phyloP scores from a whole-genome alignment of 202 grass and related monocot genomes.

The Zoysia matrella region DNA sequence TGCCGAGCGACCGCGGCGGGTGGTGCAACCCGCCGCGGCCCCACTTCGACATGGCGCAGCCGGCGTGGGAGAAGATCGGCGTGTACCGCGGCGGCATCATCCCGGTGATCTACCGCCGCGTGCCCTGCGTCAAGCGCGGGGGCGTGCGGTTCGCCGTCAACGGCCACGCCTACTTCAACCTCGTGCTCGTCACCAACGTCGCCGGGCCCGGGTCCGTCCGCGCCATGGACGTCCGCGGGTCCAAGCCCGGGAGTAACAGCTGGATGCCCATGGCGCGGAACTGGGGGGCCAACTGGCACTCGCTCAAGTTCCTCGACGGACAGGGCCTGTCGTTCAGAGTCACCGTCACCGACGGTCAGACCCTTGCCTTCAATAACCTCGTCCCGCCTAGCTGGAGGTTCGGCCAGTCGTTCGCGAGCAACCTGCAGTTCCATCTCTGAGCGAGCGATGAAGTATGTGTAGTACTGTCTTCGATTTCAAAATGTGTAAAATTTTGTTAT shows the following conservation, averaged over 20 bases:
- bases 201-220: slow-evolving; percentile 58
- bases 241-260: neutral
- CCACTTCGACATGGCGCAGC: slow-evolving; percentile 34
- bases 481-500: too few relatives aligned
- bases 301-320: slow-evolving; percentile 10
- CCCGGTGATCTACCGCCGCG: slow-evolving; percentile 56
- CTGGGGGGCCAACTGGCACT: slow-evolving; percentile 71
- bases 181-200: slow-evolving; percentile 65
- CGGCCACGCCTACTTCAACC: slow-evolving; percentile 65
- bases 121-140: slow-evolving; percentile 56
- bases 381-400: slow-evolving; percentile 60
- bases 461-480: too few relatives aligned
- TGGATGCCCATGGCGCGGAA: slow-evolving; percentile 56
- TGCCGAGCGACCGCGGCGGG: slow-evolving; percentile 44
- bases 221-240: slow-evolving; percentile 43
- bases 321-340: slow-evolving; percentile 58
- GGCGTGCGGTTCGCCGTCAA: slow-evolving; percentile 64
- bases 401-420: slow-evolving; percentile 57
- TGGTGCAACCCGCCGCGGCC: slow-evolving; percentile 62
- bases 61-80: slow-evolving; percentile 65
- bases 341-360: slow-evolving; percentile 52
- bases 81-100: slow-evolving; percentile 53
- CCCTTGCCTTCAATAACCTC: slow-evolving; percentile 33
- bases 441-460: neutral
- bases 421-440: slow-evolving; percentile 53